Conservation (phyloP, 2,329 filamentous ascomycete genomes). For the Pseudogymnoascus sp. region DNA sequence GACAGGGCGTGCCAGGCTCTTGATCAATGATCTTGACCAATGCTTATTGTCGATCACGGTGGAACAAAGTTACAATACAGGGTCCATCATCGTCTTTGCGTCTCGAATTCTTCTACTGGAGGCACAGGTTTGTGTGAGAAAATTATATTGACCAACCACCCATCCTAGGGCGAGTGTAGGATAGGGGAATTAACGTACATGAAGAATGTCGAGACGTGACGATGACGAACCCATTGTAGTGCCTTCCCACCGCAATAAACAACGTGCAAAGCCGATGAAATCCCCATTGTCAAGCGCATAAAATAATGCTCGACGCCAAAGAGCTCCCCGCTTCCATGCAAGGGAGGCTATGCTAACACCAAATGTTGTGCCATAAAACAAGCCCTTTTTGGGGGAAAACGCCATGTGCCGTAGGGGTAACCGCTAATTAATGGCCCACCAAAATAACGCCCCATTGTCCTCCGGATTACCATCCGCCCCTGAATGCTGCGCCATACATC, state of each 20-base stretch:
- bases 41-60: constrained; percentile 14
- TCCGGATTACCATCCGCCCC: constrained; percentile 50
- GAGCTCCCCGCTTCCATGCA: constrained; percentile 29
- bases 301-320: constrained; percentile 26
- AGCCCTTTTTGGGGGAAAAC: constrained; percentile 21
- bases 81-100: constrained; percentile 55
- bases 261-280: constrained; percentile 18
- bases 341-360: constrained; percentile 39
- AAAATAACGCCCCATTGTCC: constrained; percentile 20
- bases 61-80: constrained; percentile 41
- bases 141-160: constrained; percentile 42
- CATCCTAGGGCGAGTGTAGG: constrained; percentile 25
- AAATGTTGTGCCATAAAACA: constrained; percentile 27
- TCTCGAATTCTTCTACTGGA: constrained; percentile 27
- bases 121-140: constrained; percentile 34
- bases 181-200: constrained; percentile 56
- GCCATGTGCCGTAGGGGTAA: constrained; percentile 7
- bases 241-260: constrained; percentile 16
- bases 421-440: constrained; percentile 11
- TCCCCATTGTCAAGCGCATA: constrained; percentile 19
- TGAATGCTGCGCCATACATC: constrained; percentile 70
- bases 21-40: constrained; percentile 14
- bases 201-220: constrained; percentile 49
- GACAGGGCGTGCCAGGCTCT: constrained; percentile 4
- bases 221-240: constrained; percentile 55